A percentile compares a stretch with the other conserved stretches of the same genome.
phyloP scores from a whole-genome alignment of 495 filamentous ascomycete species.

The Neurospora africana region DNA sequence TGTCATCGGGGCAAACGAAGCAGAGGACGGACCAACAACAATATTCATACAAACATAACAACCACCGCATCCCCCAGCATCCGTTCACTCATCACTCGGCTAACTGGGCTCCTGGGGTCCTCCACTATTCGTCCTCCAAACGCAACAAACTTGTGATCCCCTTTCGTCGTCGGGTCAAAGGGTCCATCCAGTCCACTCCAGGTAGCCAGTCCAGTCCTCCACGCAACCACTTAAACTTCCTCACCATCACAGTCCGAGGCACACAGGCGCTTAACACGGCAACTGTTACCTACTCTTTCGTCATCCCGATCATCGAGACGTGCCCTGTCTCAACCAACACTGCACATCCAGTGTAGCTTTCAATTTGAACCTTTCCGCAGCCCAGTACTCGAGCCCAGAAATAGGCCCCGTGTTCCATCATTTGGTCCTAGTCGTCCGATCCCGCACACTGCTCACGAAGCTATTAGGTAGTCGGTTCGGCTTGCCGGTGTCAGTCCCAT shows the following conservation, averaged over 20 bases:
- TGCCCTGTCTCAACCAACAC: not conserved
- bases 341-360: not conserved
- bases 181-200: not conserved
- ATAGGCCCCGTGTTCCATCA: not conserved
- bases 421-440: not conserved
- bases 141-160: not conserved
- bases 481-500: not conserved
- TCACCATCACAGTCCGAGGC: not conserved
- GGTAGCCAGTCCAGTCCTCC: not conserved
- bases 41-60: not conserved
- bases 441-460: not conserved
- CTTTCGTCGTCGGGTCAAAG: not conserved
- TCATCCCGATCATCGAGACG: not conserved
- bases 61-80: not conserved
- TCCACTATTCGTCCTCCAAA: not conserved
- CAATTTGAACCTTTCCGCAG: not conserved
- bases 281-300: not conserved
- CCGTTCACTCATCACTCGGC: not conserved
- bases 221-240: not conserved
- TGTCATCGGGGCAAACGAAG: not conserved
- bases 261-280: not conserved
- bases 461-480: not conserved
- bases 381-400: not conserved
- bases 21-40: not conserved
- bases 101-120: not conserved